Evolutionary conservation across 805 yeast species (phyloP), one percentile per base, ranked within the genome.

Genomic region (Helenozyma rhizophorensis): DNA sequence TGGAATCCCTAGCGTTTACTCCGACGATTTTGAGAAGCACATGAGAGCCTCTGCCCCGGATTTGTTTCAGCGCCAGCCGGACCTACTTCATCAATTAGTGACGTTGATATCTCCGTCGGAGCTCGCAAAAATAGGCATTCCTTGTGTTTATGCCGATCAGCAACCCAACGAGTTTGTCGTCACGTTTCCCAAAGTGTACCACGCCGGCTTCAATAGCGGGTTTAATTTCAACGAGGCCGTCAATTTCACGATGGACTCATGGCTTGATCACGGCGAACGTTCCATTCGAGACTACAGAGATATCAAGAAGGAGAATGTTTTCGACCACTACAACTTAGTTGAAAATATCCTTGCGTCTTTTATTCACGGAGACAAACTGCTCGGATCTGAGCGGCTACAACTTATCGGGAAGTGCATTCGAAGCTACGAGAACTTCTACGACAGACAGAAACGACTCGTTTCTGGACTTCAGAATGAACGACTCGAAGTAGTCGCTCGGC

Each of bases 21-120:
- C 90, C 21, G 74, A 65, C 12, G 53, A 62, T 28, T 88, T 89
- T 52, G 93, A 87, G 43, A 48, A 55, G 13, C 62, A 76, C n/a
- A 74, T 86, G 74, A 66, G 65, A 32, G 56, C 62, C 6, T 53
- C 72, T 14, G 83, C 88, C 1, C 97, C 97, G 0, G 96, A 88
- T 50, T 65, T 85, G 33, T 84, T 88, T 53, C 70, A 74, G 25
- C 76, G 80, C 49, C 96, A 89, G 48, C 96, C 95, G 0, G 96
- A 88, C 59, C 68, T 90, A 40, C 62, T 89, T 32, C 95, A 86
- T 59, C 96, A 89, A 56, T 61, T 90, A 29, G 84, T 85, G 8
- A 81, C 96, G 0, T 68, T 87, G 48, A 54, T 88, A 2, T 80
- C 93, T 4, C 96, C 97, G 0, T 71, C 70, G 39, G 65, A 68